Evolutionary conservation across 805 yeast species (phyloP).

Genomic region (Starmerella riodocensis): DNA sequence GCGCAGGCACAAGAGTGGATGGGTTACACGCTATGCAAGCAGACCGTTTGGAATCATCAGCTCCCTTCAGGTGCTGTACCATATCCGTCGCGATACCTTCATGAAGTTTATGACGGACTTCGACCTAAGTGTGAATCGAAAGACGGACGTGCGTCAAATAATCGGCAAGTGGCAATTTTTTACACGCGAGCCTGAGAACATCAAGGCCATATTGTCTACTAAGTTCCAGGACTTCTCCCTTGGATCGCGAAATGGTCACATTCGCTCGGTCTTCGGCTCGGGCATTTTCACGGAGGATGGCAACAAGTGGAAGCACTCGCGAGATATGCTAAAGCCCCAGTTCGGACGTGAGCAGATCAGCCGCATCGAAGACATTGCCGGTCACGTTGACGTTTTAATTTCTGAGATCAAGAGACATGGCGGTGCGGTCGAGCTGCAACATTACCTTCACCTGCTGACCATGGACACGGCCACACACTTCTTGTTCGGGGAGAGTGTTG

Average conservation of each 20-base stretch:
- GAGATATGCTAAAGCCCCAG: constrained; percentile 29
- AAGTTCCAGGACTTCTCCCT: constrained; percentile 26
- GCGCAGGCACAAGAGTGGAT: constrained; percentile 1
- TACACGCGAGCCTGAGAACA: constrained; percentile 24
- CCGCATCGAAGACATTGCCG: constrained; percentile 21
- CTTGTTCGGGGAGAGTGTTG: constrained; percentile 8
- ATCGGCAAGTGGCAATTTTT: constrained; percentile 8
- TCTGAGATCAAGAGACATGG: constrained; percentile 4
- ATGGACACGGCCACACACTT: constrained; percentile 25
- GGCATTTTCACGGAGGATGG: constrained; percentile 30
- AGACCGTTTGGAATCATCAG: constrained; percentile 5
- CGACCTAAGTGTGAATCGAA: background rate
- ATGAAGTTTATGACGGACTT: background rate
- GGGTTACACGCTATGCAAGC: background rate
- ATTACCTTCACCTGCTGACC: constrained; percentile 18
- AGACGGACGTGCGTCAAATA: constrained; percentile 5
- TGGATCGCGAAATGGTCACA: constrained; percentile 22
- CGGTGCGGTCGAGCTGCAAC: constrained; percentile 14
- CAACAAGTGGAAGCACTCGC: constrained; percentile 28
- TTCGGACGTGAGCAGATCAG: constrained; percentile 27
- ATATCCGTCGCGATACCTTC: background rate
- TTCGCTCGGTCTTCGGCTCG: constrained; percentile 25
- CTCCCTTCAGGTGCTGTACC: background rate
- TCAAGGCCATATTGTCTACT: constrained; percentile 25
- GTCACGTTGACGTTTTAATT: constrained; percentile 23